These are phyloP conservation scores for Ustilago sp. DNA, from an alignment of 1,284 basidiomycete species.

Conservation along the genomic window DNA sequence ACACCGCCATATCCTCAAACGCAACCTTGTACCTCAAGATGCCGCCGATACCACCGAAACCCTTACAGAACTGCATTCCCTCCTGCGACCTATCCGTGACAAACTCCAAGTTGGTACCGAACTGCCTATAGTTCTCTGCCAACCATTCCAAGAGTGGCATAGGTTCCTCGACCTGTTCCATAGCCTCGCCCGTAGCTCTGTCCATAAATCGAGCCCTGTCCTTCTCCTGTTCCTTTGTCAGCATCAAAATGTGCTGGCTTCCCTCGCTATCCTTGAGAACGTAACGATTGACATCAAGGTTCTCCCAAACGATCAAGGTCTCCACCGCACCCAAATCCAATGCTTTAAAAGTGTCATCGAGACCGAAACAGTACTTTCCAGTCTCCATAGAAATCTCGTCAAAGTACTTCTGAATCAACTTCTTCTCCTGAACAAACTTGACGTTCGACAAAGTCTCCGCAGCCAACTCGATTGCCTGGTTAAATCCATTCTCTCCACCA, in stretches of 20 bases:
- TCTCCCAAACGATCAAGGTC: conserved; percentile 98
- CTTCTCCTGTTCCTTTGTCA: conserved; percentile 68
- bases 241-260: conserved; percentile 58
- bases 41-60: conserved; percentile 97
- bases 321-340: conserved; percentile 97
- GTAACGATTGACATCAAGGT: conserved; percentile 71
- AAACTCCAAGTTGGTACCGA: conserved; percentile 89
- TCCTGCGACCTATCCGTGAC: conserved; percentile 80
- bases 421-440: conserved; percentile 99
- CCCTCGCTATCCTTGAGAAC: conserved; percentile 65
- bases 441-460: conserved; percentile 96
- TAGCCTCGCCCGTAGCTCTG: conserved; percentile 92
- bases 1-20: conserved; percentile 67
- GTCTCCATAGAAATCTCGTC: conserved; percentile 99
- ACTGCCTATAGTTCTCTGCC: conserved; percentile 97
- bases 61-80: conserved; percentile 97
- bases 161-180: conserved; percentile 79
- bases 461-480: conserved; percentile 96
- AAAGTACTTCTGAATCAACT: conserved; percentile 86
- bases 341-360: conserved; percentile 95
- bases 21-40: conserved; percentile 76
- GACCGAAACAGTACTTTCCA: conserved; percentile 96
- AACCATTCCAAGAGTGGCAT: conserved; percentile 81
- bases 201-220: conserved; percentile 94
- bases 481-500: conserved; percentile 99